These are phyloP conservation scores for Dendrobium officinale DNA, from an alignment of 106 monocot genomes.

Conservation along the genomic window DNA sequence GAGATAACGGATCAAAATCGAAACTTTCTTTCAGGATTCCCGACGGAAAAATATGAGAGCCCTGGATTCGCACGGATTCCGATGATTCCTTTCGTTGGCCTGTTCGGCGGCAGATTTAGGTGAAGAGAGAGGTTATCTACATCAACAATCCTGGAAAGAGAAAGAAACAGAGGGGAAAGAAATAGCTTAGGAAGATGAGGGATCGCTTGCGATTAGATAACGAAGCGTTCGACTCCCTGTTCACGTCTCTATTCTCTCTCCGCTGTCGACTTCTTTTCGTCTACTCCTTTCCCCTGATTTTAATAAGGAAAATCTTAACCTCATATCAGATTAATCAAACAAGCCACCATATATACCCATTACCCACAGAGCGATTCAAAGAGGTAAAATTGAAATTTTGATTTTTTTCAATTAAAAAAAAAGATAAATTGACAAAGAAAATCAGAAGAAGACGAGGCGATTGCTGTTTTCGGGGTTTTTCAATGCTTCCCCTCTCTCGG, in stretches of 20 bases:
- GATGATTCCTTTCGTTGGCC: neutral
- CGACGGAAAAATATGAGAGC: neutral
- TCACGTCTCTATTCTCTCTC: conserved; percentile 4
- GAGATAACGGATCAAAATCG: neutral
- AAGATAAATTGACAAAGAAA: neutral
- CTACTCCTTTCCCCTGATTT: conserved; percentile 6
- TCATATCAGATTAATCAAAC: neutral
- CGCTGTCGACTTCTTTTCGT: conserved; percentile 2
- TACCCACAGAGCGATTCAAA: neutral
- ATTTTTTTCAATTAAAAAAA: neutral
- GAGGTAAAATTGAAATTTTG: neutral
- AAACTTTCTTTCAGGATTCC: conserved; percentile 11
- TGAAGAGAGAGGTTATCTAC: neutral
- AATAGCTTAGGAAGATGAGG: neutral
- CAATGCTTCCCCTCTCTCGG: neutral
- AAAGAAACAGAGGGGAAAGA: neutral
- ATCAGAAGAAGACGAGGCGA: neutral
- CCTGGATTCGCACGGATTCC: conserved; percentile 2
- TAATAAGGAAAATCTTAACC: neutral
- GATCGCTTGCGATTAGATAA: conserved; percentile 5
- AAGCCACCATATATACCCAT: neutral
- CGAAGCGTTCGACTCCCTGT: conserved; percentile 3
- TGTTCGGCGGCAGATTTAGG: neutral
- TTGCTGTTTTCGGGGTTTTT: neutral
- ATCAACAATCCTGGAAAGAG: neutral